Conservation (phyloP, 768 basidiomycete species). For the Leccinum fibrillosum region DNA sequence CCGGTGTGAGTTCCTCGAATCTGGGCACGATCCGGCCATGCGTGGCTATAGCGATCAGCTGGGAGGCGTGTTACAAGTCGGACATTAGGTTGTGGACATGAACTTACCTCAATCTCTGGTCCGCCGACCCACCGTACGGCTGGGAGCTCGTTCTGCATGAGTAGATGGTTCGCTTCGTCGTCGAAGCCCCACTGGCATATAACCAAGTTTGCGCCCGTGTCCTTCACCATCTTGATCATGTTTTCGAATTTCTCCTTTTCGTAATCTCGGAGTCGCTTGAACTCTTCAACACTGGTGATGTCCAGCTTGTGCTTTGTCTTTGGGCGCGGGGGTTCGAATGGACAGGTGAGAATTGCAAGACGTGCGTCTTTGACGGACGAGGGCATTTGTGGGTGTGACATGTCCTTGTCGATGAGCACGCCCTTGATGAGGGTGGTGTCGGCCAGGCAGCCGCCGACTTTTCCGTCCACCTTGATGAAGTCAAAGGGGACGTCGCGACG, state of each 20-base stretch:
- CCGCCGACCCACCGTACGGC: constrained; percentile 99
- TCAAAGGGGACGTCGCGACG: constrained; percentile 96
- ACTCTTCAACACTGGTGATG: constrained; percentile 95
- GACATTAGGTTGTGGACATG: neutral
- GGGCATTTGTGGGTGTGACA: constrained; percentile 99
- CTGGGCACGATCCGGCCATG: constrained; percentile 97
- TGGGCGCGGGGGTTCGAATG: constrained; percentile 97
- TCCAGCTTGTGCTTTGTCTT: constrained; percentile 99
- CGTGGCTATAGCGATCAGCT: constrained; percentile 98
- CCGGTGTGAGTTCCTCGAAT: constrained; percentile 90
- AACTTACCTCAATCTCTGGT: constrained; percentile 90
- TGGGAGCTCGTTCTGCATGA: constrained; percentile 97
- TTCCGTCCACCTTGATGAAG: constrained; percentile 98
- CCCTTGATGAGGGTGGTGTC: constrained; percentile 95
- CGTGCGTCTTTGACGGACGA: constrained; percentile 81
- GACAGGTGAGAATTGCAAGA: constrained; percentile 96
- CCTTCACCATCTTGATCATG: constrained; percentile 96
- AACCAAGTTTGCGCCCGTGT: constrained; percentile 95
- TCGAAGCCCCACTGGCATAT: constrained; percentile 99
- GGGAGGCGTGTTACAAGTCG: neutral
- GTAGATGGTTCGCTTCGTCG: constrained; percentile 95
- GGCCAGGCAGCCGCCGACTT: constrained; percentile 94
- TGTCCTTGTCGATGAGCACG: constrained; percentile 99
- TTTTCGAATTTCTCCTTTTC: constrained; percentile 95
- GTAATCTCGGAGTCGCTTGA: constrained; percentile 89